These are phyloP conservation scores for Ophiostoma pallidulum DNA, from an alignment of 2,329 filamentous ascomycete genomes.

Conservation along the genomic window DNA sequence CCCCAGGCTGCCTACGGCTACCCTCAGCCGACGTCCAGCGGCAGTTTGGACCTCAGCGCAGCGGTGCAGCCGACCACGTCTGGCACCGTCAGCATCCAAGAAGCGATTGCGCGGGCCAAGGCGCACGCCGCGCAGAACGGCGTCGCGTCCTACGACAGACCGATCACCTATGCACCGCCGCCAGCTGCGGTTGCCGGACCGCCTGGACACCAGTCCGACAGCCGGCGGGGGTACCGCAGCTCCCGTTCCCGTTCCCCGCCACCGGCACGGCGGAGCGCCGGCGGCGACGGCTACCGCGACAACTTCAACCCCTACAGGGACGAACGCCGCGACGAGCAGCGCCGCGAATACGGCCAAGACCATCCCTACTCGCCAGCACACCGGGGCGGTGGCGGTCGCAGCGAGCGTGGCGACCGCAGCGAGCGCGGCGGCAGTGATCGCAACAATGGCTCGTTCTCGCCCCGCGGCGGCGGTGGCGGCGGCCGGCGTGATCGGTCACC, in stretches of 20 bases:
- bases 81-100: conserved; percentile 72
- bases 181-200: conserved; percentile 18
- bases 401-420: conserved; percentile 37
- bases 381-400: conserved; percentile 39
- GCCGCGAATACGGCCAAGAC: conserved; percentile 31
- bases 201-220: conserved; percentile 25
- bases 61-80: conserved; percentile 66
- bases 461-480: conserved; percentile 39
- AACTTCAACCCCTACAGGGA: conserved; percentile 50
- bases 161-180: conserved; percentile 35
- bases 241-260: conserved; percentile 64
- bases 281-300: conserved; percentile 48
- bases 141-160: conserved; percentile 52
- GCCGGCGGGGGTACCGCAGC: conserved; percentile 49
- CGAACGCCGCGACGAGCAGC: conserved; percentile 38
- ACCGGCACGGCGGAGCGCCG: conserved; percentile 48
- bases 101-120: conserved; percentile 77
- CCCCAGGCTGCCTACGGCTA: conserved; percentile 21
- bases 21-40: conserved; percentile 62
- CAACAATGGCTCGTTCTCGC: conserved; percentile 45
- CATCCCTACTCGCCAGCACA: conserved; percentile 20
- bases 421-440: conserved; percentile 25
- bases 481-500: conserved; percentile 20
- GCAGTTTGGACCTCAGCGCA: conserved; percentile 68
- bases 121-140: conserved; percentile 74